Percentiles rank a stretch among this genome's conserved stretches.
phyloP scores from a whole-genome alignment of 2,329 filamentous ascomycete genomes.

The Colletotrichum sp. region DNA sequence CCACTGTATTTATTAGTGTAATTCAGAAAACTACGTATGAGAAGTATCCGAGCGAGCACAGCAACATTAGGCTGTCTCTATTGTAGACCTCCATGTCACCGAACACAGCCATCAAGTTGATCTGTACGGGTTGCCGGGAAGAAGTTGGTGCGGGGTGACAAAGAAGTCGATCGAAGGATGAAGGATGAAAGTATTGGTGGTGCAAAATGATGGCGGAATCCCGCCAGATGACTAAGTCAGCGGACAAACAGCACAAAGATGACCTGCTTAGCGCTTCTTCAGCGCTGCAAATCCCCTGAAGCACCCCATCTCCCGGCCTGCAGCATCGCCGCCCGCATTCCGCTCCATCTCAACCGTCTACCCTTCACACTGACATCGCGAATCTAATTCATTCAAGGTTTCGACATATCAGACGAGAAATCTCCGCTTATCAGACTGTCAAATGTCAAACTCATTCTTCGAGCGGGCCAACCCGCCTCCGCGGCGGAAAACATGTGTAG shows the following conservation, averaged over 20 bases:
- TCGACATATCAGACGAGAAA: neutral
- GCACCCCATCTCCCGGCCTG: neutral
- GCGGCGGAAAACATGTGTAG: constrained; percentile 60
- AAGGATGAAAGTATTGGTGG: neutral
- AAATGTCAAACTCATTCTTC: constrained; percentile 22
- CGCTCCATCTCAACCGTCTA: neutral
- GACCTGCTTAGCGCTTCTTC: neutral
- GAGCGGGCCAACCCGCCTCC: constrained; percentile 51
- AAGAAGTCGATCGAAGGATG: neutral
- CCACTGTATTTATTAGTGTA: no score
- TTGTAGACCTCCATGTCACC: neutral
- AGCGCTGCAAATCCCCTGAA: neutral
- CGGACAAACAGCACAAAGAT: neutral
- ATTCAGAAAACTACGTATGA: no score
- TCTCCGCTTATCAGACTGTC: neutral
- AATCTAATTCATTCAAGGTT: neutral
- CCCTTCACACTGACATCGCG: neutral
- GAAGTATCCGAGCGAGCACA: no score
- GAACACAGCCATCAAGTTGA: neutral
- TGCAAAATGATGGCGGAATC: constrained; percentile 12
- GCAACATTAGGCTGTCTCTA: no score
- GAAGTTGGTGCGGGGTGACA: neutral
- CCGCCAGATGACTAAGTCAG: constrained; percentile 10
- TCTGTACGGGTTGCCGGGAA: neutral
- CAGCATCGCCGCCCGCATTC: neutral